Evolutionary conservation across 768 basidiomycete species (phyloP).

Genomic region (Boletus bicolor): DNA sequence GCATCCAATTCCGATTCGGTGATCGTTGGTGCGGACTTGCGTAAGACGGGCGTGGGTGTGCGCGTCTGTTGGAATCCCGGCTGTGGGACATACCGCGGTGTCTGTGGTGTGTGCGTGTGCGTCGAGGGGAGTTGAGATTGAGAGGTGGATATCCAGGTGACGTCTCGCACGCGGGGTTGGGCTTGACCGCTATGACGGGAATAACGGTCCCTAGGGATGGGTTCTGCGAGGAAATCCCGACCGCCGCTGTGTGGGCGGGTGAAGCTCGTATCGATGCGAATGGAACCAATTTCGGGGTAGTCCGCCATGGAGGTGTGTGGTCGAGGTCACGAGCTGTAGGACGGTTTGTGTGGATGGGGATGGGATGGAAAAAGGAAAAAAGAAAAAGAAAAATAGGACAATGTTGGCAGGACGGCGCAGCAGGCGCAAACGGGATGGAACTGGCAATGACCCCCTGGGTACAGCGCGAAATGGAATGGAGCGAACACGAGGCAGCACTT

Average conservation of each 20-base stretch:
- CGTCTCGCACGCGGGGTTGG: slow-evolving; percentile 26
- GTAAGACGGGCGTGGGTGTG: slow-evolving; percentile 28
- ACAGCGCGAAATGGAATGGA: slow-evolving; percentile 18
- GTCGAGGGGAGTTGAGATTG: slow-evolving; percentile 27
- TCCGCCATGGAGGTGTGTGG: slow-evolving; percentile 24
- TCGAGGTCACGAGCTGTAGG: neutral
- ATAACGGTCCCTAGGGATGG: slow-evolving; percentile 25
- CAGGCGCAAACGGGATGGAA: slow-evolving; percentile 26
- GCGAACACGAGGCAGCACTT: slow-evolving; percentile 30
- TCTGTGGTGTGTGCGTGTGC: slow-evolving; percentile 30
- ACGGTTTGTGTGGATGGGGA: neutral
- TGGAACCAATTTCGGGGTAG: slow-evolving; percentile 18
- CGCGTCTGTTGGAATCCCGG: slow-evolving; percentile 21
- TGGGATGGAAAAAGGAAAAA: neutral
- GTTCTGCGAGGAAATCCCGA: slow-evolving; percentile 27
- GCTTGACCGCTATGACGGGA: slow-evolving; percentile 29
- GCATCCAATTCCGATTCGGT: slow-evolving; percentile 32
- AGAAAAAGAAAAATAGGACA: neutral
- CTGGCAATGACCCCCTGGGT: slow-evolving; percentile 14
- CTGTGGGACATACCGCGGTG: slow-evolving; percentile 20
- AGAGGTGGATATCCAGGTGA: slow-evolving; percentile 32
- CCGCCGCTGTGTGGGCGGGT: slow-evolving; percentile 26
- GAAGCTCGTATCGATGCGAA: slow-evolving; percentile 32
- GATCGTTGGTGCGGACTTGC: slow-evolving; percentile 29
- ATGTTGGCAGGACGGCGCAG: slow-evolving; percentile 14